phyloP scores from a whole-genome alignment of 2,329 filamentous ascomycete genomes.

The Xylaria sp. region DNA sequence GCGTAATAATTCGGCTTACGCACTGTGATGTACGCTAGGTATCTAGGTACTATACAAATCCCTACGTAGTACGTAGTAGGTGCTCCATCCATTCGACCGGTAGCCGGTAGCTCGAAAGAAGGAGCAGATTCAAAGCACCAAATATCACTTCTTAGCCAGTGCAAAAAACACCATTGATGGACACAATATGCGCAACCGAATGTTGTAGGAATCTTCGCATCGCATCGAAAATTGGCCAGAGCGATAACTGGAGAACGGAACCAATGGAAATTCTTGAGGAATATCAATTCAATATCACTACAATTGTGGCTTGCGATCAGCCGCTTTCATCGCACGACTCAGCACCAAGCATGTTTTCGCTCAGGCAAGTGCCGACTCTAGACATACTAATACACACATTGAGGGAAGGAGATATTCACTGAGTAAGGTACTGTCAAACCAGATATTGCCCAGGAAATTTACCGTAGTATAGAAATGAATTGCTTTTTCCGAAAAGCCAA shows the following conservation, averaged over 20 bases:
- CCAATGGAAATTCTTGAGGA: slow-evolving; percentile 9
- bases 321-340: slow-evolving; percentile 1
- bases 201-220: not conserved
- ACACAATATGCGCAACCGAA: not conserved
- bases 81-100: not conserved
- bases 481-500: slow-evolving; percentile 21
- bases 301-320: slow-evolving; percentile 17
- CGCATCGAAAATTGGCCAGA: too few species aligned
- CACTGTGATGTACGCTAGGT: not conserved
- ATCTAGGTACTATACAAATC: not conserved
- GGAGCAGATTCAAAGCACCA: not conserved
- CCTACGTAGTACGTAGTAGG: not conserved
- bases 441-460: slow-evolving; percentile 2
- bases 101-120: not conserved
- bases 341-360: not conserved
- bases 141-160: not conserved
- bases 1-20: not conserved
- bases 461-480: not conserved
- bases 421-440: not conserved
- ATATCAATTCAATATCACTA: slow-evolving; percentile 10
- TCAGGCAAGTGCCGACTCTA: not conserved
- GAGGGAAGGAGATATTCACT: not conserved
- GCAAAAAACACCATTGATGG: not conserved
- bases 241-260: not conserved
- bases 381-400: not conserved